Base-by-base conservation (phyloP, 148 eudicot genomes). In the Dysphania ambrosioides region DNA sequence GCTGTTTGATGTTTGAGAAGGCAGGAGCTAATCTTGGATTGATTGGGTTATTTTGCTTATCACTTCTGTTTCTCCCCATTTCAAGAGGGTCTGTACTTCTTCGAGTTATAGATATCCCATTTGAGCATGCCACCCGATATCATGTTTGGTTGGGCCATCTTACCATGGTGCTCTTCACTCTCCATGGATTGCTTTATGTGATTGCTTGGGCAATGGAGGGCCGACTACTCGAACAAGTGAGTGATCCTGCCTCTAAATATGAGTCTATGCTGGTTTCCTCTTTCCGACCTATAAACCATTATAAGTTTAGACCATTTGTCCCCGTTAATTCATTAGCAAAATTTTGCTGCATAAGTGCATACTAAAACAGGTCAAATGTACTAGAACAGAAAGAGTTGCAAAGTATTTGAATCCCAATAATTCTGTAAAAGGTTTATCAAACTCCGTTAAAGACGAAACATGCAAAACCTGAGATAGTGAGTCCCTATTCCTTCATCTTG, bases 61-160 rank as follows among this genome's bases (percentile, higher is more conserved):
- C 90, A 27, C 87, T 93, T 79, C 67, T 93, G 85, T 93, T 93
- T 83, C 80, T 93, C 56, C 97, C 98, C 1, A 76, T 93, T 67
- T 80, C 98, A 49, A 85, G 97, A 64, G 98, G 98, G 36, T 93
- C 98, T 0, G 63, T 89, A 71, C 88, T 93, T 59, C 89, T 91
- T 27, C 92, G 88, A 15, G 83, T 89, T 60, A 72, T 91, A 73
- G 82, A 89, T 68, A 89, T 93, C 61, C 97, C 97, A 29, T 91
- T 89, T 81, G 98, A 93, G 84, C 94, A 91, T 74, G 97, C 92
- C 32, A 83, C 88, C 23, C 80, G 88, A 72, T 93, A 93, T 78
- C 98, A 93, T 76, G 90, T 93, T 30, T 91, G 98, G 98, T 82
- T 93, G 83, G 98, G 97, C 71, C 97, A 93, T 82, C 87, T 91